Conservation (phyloP, 2,329 filamentous ascomycete genomes). For the Chalaropsis thielavioides region DNA sequence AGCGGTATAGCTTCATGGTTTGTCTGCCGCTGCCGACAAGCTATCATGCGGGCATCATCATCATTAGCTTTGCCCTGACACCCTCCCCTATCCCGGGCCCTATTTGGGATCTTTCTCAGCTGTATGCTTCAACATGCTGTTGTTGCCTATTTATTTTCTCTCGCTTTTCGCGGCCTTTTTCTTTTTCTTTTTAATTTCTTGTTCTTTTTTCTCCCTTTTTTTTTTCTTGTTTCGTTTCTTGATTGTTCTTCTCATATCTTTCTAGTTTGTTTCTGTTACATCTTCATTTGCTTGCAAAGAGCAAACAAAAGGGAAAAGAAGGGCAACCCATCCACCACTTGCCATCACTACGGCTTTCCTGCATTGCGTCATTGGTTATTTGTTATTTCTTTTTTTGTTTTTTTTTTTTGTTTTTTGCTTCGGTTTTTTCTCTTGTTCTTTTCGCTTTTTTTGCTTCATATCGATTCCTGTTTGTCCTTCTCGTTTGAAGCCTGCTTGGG, state of each 20-base stretch:
- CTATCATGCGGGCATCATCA: background rate
- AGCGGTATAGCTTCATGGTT: background rate
- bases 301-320: conserved; percentile 4
- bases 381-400: background rate
- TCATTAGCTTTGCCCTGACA: background rate
- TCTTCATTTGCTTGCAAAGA: conserved; percentile 2
- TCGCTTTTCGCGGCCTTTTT: background rate
- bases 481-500: background rate
- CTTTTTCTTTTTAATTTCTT: no score
- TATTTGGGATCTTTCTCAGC: background rate
- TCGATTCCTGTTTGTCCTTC: background rate
- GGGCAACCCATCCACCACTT: background rate
- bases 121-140: background rate
- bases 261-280: conserved; percentile 1
- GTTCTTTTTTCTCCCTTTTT: background rate
- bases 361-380: background rate
- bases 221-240: background rate
- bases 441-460: conserved; percentile 1
- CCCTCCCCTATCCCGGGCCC: background rate
- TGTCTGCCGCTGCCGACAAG: background rate
- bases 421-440: background rate
- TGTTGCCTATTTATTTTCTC: conserved; percentile 6
- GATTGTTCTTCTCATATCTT: background rate
- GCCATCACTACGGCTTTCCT: background rate
- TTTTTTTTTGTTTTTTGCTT: background rate